These are phyloP conservation scores for Wallemia hederae DNA, from an alignment of 1,284 basidiomycete species.

Conservation along the genomic window DNA sequence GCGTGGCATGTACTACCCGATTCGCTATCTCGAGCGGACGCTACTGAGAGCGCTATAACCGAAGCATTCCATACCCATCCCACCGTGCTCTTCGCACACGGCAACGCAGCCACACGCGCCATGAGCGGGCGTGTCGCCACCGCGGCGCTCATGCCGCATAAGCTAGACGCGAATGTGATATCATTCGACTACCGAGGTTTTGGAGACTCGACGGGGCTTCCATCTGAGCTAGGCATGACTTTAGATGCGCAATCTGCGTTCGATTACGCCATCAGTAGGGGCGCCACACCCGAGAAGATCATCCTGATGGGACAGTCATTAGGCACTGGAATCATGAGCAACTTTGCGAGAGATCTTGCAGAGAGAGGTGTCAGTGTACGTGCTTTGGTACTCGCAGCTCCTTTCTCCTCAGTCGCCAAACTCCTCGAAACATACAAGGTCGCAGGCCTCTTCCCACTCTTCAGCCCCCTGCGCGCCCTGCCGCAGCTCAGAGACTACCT, in stretches of 20 bases:
- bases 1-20: constrained; percentile 71
- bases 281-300: constrained; percentile 27
- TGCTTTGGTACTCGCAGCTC: constrained; percentile 41
- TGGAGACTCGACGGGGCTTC: constrained; percentile 50
- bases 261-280: constrained; percentile 11
- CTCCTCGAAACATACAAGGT: constrained; percentile 42
- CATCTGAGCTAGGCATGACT: constrained; percentile 41
- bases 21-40: constrained; percentile 14
- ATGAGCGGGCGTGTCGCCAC: constrained; percentile 30
- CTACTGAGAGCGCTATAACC: constrained; percentile 7
- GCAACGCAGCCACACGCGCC: constrained; percentile 54
- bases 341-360: constrained; percentile 29
- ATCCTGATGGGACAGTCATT: constrained; percentile 51
- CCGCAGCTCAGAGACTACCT: neutral
- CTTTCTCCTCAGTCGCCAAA: constrained; percentile 36
- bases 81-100: constrained; percentile 64
- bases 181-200: constrained; percentile 79
- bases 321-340: constrained; percentile 44
- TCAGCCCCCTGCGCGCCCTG: constrained; percentile 29
- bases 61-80: constrained; percentile 30
- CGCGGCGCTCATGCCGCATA: constrained; percentile 30
- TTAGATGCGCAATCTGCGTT: constrained; percentile 50
- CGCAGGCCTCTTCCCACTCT: constrained; percentile 36
- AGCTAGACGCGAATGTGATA: constrained; percentile 42
- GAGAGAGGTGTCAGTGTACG: constrained; percentile 18